These are phyloP conservation scores for Acacia pycnantha DNA, from an alignment of 331 rosid genomes.

Conservation along the genomic window DNA sequence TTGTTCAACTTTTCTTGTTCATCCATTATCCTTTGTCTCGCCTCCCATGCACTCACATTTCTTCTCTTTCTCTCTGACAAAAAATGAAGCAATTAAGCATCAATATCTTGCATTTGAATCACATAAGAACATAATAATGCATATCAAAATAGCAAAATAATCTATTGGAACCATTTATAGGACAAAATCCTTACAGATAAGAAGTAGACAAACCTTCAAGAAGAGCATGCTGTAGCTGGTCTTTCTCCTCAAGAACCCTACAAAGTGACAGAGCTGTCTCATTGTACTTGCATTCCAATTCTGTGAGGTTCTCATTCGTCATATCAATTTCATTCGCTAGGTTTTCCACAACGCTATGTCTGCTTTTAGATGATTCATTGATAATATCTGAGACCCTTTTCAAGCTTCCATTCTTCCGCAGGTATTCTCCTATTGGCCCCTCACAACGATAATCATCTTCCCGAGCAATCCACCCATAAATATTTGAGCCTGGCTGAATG, in stretches of 20 bases:
- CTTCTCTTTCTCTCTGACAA: conserved; percentile 70
- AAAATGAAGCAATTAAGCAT: conserved; percentile 20
- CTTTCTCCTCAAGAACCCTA: conserved; percentile 85
- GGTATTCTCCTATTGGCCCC: conserved; percentile 80
- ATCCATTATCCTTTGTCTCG: conserved; percentile 62
- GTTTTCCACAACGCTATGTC: conserved; percentile 60
- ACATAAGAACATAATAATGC: neutral
- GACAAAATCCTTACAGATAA: conserved; percentile 7
- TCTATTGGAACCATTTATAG: neutral
- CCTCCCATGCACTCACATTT: conserved; percentile 64
- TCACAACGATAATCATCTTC: conserved; percentile 64
- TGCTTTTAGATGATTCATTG: conserved; percentile 66
- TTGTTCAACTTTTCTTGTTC: conserved; percentile 78
- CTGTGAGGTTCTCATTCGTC: conserved; percentile 67
- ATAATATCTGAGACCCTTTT: conserved; percentile 78
- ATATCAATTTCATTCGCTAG: conserved; percentile 67
- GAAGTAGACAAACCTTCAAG: conserved; percentile 60
- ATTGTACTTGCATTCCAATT: conserved; percentile 64
- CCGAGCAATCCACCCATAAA: conserved; percentile 92
- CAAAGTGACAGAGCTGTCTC: conserved; percentile 74
- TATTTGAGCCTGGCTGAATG: conserved; percentile 37
- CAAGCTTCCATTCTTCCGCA: conserved; percentile 70
- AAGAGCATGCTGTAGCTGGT: conserved; percentile 67
- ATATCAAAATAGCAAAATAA: conserved; percentile 1
- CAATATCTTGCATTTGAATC: conserved; percentile 3